Base-by-base conservation (phyloP, 2,329 filamentous ascomycete genomes). In the Cryoendolithus antarcticus region DNA sequence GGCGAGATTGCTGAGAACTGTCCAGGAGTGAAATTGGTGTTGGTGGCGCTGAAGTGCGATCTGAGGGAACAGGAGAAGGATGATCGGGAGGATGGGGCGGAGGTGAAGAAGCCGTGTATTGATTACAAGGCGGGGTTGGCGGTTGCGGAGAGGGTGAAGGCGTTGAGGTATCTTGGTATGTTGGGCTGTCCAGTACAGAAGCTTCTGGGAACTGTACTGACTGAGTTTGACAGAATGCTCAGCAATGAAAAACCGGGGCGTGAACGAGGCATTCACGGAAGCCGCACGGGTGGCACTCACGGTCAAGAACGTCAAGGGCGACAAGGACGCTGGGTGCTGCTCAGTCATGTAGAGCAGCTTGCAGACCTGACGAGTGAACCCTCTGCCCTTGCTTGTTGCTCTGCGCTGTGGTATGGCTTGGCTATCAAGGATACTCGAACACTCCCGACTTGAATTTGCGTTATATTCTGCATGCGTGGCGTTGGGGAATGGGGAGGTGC, bases 231-330 rank as follows among this genome's bases (percentile, higher is more conserved):
- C 54, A 80, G 91, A 98, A 70, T 98, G 91, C 70, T 96, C 91
- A 29, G 91, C 91, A 41, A 96, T 96, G 79, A 82, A 88, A 65
- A 98, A 98, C 64, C 77, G 91, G 37, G 91, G 91, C 44, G 93
- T 98, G 57, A 95, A 96, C 63, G 91, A 98, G 64, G 91, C 91
- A 32, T 98, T 98, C 57, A 96, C 91, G 31, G 91, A 98, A 68
- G 91, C 91, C 31, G 89, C 91, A 15, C 82, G 93, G 55, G 91
- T 98, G 29, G 91, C 91, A 9, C 70, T 98, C 24, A 62, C 64
- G 42, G 67, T 71, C 49, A 71, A 71, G 60, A 66, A 61, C 39
- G 60, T 58, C 46, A 69, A 60, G 44, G 57, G 66, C 49, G 66
- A 70, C 52, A 65, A 66, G 50, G 57, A 61, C 45, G 57, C 59